Conservation (phyloP, 192 early-diverging fungal genomes). For the Coemansia sp. region DNA sequence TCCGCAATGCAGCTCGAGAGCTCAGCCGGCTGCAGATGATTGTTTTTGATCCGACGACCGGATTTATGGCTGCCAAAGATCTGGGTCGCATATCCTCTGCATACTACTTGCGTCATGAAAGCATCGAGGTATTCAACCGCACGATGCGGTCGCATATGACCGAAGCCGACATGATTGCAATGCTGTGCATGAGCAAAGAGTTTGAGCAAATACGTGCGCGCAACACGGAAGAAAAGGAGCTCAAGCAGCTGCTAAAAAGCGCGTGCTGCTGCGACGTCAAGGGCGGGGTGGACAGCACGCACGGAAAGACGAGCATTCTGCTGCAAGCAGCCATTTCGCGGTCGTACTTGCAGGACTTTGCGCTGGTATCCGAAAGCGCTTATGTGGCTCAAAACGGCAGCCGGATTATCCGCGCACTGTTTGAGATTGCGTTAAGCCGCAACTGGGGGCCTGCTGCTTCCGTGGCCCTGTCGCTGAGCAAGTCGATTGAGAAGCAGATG, state of each 20-base stretch:
- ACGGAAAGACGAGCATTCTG: constrained; percentile 93
- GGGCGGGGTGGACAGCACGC: constrained; percentile 75
- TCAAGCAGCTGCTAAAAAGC: constrained; percentile 64
- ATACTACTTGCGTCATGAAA: constrained; percentile 87
- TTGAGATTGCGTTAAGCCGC: constrained; percentile 90
- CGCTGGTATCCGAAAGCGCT: constrained; percentile 86
- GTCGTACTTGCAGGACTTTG: constrained; percentile 83
- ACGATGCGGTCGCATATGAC: constrained; percentile 86
- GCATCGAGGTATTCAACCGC: constrained; percentile 84
- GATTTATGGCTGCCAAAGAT: constrained; percentile 85
- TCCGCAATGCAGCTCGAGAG: constrained; percentile 68
- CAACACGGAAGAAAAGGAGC: constrained; percentile 81
- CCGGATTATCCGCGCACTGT: constrained; percentile 90
- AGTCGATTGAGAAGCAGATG: constrained; percentile 83
- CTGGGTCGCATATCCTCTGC: constrained; percentile 89
- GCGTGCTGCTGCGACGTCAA: constrained; percentile 85
- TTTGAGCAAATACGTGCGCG: constrained; percentile 94
- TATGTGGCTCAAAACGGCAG: constrained; percentile 95
- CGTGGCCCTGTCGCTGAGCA: constrained; percentile 79
- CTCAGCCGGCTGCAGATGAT: constrained; percentile 92
- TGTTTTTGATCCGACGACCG: constrained; percentile 76
- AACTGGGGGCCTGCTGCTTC: constrained; percentile 83
- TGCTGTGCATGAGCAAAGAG: constrained; percentile 88
- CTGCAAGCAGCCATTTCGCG: constrained; percentile 86
- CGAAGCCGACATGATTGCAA: constrained; percentile 86